phyloP scores from a whole-genome alignment of 345 rosid genomes.

The Erysimum cheiranthoides region DNA sequence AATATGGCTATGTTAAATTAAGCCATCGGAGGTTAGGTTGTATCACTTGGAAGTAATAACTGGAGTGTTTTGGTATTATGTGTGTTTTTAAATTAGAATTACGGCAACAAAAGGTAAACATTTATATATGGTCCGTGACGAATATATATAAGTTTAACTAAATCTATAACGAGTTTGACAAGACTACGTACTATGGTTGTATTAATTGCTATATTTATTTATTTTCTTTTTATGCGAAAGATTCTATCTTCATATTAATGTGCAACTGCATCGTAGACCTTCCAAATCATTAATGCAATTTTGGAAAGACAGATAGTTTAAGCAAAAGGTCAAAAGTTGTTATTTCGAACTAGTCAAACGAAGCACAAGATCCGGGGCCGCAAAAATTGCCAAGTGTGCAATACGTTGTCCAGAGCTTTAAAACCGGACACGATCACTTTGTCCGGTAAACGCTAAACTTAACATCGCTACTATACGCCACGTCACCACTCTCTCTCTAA shows the following conservation, averaged over 20 bases:
- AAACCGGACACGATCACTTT: constrained; percentile 4
- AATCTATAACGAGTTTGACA: constrained; percentile 13
- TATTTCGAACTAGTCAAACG: constrained; percentile 31
- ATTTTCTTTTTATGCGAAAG: background rate
- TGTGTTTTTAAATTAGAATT: background rate
- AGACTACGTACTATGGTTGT: constrained; percentile 1
- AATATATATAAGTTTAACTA: background rate
- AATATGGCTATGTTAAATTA: background rate
- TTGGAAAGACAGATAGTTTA: background rate
- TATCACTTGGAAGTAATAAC: constrained; percentile 16
- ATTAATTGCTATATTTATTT: background rate
- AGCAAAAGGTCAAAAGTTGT: background rate
- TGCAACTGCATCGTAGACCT: background rate
- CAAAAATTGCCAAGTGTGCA: constrained; percentile 37
- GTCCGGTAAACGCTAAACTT: background rate
- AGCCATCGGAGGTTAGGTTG: constrained; percentile 31
- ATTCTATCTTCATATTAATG: constrained; percentile 2
- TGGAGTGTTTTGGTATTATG: constrained; percentile 1
- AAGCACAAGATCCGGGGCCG: constrained; percentile 9
- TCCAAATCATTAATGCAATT: background rate
- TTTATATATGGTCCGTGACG: constrained; percentile 29
- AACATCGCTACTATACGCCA: background rate
- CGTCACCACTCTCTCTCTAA: background rate
- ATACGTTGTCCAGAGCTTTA: constrained; percentile 22
- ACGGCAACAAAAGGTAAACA: constrained; percentile 2